Evolutionary conservation across 202 grass and related monocot species (phyloP).

Genomic region (Zoysia matrella): DNA sequence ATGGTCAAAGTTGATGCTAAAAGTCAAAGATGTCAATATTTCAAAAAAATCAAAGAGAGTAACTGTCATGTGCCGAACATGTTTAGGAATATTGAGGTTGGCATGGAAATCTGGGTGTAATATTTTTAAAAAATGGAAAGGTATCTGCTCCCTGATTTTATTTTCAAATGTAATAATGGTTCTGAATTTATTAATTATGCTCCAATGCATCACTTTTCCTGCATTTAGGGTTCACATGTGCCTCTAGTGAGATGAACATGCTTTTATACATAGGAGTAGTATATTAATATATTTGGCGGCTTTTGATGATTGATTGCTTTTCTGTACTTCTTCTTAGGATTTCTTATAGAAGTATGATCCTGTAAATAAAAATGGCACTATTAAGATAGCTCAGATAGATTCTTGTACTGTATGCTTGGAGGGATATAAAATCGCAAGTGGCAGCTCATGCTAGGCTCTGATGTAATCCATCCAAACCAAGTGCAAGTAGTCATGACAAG

Average conservation of each 20-base stretch:
- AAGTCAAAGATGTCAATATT: too few relatives aligned
- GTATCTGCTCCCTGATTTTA: slow-evolving; percentile 16
- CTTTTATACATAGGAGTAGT: neutral
- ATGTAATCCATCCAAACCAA: neutral
- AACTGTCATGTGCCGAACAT: too few relatives aligned
- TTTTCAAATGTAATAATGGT: neutral
- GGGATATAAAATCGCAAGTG: neutral
- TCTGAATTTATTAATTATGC: neutral
- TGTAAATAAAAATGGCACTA: neutral
- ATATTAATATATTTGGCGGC: slow-evolving; percentile 14
- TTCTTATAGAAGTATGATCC: neutral
- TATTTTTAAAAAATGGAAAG: too few relatives aligned
- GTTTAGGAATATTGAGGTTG: too few relatives aligned
- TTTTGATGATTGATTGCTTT: slow-evolving; percentile 9
- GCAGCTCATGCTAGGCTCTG: neutral
- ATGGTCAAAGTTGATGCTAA: too few relatives aligned
- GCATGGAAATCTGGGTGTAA: neutral
- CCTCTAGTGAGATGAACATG: neutral
- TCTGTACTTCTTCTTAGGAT: neutral
- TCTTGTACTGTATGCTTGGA: neutral
- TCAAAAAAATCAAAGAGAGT: too few relatives aligned
- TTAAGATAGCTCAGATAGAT: neutral
- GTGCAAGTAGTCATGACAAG: neutral
- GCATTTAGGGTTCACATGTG: slow-evolving; percentile 24
- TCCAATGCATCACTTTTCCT: neutral